A percentile compares a stretch with the other conserved stretches of the same genome.
phyloP scores from a whole-genome alignment of 1,284 basidiomycete species.

The Golubevia sp. region DNA sequence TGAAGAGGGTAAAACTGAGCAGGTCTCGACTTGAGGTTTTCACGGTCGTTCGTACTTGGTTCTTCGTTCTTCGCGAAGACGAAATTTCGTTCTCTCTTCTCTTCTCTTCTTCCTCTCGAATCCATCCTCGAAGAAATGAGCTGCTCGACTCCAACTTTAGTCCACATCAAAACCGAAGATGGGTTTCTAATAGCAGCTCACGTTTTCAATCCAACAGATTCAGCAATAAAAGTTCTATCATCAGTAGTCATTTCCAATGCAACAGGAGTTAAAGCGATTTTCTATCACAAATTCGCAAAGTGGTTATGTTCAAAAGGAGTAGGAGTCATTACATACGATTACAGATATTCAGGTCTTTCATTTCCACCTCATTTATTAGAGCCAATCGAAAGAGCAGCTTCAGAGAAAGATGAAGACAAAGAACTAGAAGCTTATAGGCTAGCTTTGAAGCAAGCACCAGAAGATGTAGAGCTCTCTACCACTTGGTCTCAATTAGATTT shows the following conservation, averaged over 20 bases:
- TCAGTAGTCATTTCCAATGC: conserved; percentile 27
- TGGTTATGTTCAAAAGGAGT: conserved; percentile 35
- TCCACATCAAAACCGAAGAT: no score
- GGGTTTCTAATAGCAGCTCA: no score
- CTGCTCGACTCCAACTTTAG: no score
- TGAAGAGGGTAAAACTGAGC: no score
- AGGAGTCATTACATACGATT: conserved; percentile 39
- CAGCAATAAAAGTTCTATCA: no score
- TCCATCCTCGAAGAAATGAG: no score
- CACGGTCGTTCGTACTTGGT: no score
- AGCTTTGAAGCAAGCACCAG: conserved; percentile 24
- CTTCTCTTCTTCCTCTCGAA: no score
- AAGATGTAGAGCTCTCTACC: conserved; percentile 26
- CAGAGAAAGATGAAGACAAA: conserved; percentile 13
- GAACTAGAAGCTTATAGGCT: conserved; percentile 22
- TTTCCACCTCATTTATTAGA: conserved; percentile 27
- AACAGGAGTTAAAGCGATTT: conserved; percentile 35
- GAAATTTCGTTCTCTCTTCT: no score
- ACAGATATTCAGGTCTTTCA: conserved; percentile 31
- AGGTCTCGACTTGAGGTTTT: no score
- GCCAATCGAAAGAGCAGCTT: conserved; percentile 17
- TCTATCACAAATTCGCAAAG: conserved; percentile 36
- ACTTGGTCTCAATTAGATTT: conserved; percentile 39
- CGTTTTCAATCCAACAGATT: no score
- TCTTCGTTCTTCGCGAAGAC: no score